These are phyloP conservation scores for Fusarium penzigii DNA, from an alignment of 2,329 filamentous ascomycete genomes.

Conservation along the genomic window DNA sequence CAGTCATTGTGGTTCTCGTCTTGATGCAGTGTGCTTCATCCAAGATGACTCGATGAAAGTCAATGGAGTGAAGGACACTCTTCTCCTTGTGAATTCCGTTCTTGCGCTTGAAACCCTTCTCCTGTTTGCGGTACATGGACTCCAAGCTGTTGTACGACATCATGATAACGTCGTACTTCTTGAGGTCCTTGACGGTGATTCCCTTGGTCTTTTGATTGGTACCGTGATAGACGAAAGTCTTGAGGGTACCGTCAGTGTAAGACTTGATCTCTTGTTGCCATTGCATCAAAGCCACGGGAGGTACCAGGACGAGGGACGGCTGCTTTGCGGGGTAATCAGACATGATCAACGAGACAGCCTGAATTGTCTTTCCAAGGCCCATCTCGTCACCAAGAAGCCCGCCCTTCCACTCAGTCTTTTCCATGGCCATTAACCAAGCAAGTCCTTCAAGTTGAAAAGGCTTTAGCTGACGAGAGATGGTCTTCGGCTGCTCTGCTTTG, in stretches of 20 bases:
- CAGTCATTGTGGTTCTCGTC: conserved; percentile 83
- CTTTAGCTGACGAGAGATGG: conserved; percentile 83
- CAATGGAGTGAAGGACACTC: conserved; percentile 78
- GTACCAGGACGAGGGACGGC: conserved; percentile 85
- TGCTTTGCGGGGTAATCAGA: conserved; percentile 85
- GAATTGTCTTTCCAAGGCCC: conserved; percentile 98
- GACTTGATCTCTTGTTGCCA: conserved; percentile 82
- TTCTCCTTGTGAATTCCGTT: conserved; percentile 78
- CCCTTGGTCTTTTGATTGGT: conserved; percentile 82
- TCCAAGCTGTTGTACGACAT: conserved; percentile 95
- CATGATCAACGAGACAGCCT: conserved; percentile 97
- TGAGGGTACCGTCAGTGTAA: conserved; percentile 85
- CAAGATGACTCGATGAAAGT: conserved; percentile 88
- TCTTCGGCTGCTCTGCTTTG: conserved; percentile 54
- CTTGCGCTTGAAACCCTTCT: conserved; percentile 83
- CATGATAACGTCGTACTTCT: conserved; percentile 89
- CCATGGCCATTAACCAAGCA: conserved; percentile 92
- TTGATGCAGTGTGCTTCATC: conserved; percentile 98
- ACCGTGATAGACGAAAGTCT: conserved; percentile 87
- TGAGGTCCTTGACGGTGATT: conserved; percentile 72
- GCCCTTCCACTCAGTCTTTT: conserved; percentile 80
- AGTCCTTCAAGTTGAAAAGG: conserved; percentile 92
- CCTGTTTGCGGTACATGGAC: conserved; percentile 88
- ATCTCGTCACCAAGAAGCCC: conserved; percentile 96
- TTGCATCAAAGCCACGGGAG: conserved; percentile 92